phyloP scores from a whole-genome alignment of 306 rosid genomes.

The Fragaria nilgerrensis region DNA sequence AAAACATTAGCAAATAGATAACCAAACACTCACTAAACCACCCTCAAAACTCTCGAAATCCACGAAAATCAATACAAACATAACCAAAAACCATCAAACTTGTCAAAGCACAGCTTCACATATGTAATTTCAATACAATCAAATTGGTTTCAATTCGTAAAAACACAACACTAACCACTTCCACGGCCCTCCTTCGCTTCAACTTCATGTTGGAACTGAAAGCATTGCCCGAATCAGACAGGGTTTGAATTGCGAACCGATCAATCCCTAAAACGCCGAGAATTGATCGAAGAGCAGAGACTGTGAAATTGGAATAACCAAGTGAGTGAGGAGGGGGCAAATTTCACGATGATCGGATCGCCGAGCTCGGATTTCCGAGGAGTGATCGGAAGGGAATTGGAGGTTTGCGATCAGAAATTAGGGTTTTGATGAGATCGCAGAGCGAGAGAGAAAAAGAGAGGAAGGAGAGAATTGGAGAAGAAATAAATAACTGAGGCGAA shows the following conservation, averaged over 20 bases:
- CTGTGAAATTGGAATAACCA: slow-evolving; percentile 14
- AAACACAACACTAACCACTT: slow-evolving; percentile 67
- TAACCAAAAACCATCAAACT: slow-evolving; percentile 6
- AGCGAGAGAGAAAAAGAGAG: slow-evolving; percentile 3
- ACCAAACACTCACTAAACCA: background rate
- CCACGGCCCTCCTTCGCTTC: slow-evolving; percentile 84
- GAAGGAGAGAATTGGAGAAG: slow-evolving; percentile 36
- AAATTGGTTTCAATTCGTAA: slow-evolving; percentile 9
- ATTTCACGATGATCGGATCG: slow-evolving; percentile 41
- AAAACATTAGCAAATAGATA: background rate
- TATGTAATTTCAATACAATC: background rate
- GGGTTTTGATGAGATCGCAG: slow-evolving; percentile 35
- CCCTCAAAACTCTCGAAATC: background rate
- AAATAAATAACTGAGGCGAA: slow-evolving; percentile 41
- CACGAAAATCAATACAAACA: background rate
- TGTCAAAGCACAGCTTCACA: too few species aligned
- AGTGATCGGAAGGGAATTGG: slow-evolving; percentile 5
- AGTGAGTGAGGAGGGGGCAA: slow-evolving; percentile 23
- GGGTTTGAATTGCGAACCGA: slow-evolving; percentile 31
- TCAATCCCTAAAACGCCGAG: slow-evolving; percentile 42
- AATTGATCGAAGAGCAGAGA: slow-evolving; percentile 44
- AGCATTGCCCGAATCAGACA: slow-evolving; percentile 62
- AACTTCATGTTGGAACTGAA: slow-evolving; percentile 76
- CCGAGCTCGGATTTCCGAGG: slow-evolving; percentile 21
- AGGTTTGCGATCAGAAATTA: slow-evolving; percentile 22